Evolutionary conservation across 192 early-diverging fungal species (phyloP), one percentile per base, ranked within the genome.

Genomic region (Backusella mclennaniae): DNA sequence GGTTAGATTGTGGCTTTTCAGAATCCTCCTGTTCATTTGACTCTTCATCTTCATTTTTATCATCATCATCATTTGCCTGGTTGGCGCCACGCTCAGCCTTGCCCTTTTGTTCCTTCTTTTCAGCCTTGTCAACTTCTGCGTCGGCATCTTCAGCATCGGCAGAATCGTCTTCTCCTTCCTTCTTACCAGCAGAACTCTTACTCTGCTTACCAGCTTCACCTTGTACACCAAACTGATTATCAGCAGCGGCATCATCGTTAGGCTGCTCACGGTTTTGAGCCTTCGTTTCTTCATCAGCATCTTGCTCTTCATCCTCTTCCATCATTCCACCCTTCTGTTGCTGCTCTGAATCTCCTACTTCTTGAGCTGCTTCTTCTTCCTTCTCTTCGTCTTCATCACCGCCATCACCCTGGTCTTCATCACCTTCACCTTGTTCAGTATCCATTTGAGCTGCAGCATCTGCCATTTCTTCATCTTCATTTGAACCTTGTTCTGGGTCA

Each of bases 181-280:
- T 73, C 66, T 82, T 70, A 17, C 77, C 82, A 17, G 70, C 75
- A 19, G 85, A 80, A 39, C 82, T 80, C 21, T 77, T 52, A 49
- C 83, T 86, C n/a, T 82, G 75, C 67, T 89, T 87, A 31, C 90
- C 89, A n/a, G 79, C 67, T 42, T 86, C 83, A n/a, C 91, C 91
- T 66, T 90, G 85, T n/a, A 92, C 86, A 41, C 91, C 91, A 85
- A 89, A 90, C 67, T 87, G 84, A 59, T 91, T 88, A 71, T 92
- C 82, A 19, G 88, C 86, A 26, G 78, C 75, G 11, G 79, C 71
- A 66, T 89, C 84, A 35, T 79, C 73, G n/a, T 88, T 84, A 12
- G 77, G 75, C 59, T 71, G 71, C 76, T 82, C 75, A 15, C 83
- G 84, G 56, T 82, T 83, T 46, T 84, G 75, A 46, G 82, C 84